These are phyloP conservation scores for Neonectria magnoliae DNA, from an alignment of 2,329 filamentous ascomycete species.

Conservation along the genomic window DNA sequence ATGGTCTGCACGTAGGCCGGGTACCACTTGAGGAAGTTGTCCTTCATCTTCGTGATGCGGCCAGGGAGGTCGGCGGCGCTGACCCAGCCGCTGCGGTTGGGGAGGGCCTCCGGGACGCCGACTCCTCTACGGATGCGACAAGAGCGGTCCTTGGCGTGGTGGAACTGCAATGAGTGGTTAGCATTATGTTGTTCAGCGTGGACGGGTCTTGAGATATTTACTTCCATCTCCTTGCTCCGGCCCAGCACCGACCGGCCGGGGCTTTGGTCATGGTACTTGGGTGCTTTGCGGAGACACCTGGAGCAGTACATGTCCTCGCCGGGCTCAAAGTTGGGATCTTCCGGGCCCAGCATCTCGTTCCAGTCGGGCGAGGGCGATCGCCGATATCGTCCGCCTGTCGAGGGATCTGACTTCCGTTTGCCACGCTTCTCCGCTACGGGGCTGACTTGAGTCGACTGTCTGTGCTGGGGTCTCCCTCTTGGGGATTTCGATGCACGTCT, in stretches of 20 bases:
- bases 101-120: slow-evolving; percentile 34
- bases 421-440: not conserved
- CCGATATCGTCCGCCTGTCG: not conserved
- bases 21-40: slow-evolving; percentile 36
- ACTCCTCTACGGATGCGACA: slow-evolving; percentile 42
- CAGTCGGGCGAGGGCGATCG: slow-evolving; percentile 42
- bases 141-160: slow-evolving; percentile 32
- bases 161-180: slow-evolving; percentile 28
- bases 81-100: slow-evolving; percentile 49
- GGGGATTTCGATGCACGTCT: not conserved
- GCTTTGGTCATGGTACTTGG: slow-evolving; percentile 36
- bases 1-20: slow-evolving; percentile 44
- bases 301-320: slow-evolving; percentile 47
- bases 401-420: not conserved
- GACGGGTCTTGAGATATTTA: slow-evolving; percentile 8
- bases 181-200: not conserved
- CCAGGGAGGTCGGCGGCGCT: slow-evolving; percentile 17
- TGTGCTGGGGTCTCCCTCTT: not conserved
- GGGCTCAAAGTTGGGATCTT: slow-evolving; percentile 38
- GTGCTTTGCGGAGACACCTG: slow-evolving; percentile 44
- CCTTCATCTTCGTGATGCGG: slow-evolving; percentile 32
- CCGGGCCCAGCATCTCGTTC: slow-evolving; percentile 36
- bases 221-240: slow-evolving; percentile 35
- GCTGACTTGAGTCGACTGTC: not conserved
- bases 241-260: slow-evolving; percentile 26